These are phyloP conservation scores for Pseudonectria buxi DNA, from an alignment of 2,329 filamentous ascomycete species.

Conservation along the genomic window DNA sequence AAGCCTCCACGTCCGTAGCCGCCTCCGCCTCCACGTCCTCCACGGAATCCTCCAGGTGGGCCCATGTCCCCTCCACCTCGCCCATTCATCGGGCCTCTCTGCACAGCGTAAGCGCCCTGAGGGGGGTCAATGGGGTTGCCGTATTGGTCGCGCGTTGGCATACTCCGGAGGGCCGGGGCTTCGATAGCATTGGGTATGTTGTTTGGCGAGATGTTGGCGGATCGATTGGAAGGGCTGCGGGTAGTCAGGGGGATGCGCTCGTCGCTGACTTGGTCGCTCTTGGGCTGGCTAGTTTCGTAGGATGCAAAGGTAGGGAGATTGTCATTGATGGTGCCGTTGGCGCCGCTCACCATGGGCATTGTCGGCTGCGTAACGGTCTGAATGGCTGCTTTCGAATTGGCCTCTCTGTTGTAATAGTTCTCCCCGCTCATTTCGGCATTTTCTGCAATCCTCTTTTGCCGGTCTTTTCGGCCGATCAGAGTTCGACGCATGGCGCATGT, in stretches of 20 bases:
- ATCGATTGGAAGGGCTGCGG: constrained; percentile 53
- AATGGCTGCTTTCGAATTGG: constrained; percentile 42
- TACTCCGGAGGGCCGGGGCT: constrained; percentile 30
- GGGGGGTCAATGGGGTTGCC: constrained; percentile 48
- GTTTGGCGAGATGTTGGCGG: constrained; percentile 38
- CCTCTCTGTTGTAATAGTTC: constrained; percentile 75
- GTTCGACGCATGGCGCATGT: constrained; percentile 94
- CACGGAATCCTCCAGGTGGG: constrained; percentile 36
- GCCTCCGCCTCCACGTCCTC: constrained; percentile 37
- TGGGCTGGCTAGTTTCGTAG: constrained; percentile 53
- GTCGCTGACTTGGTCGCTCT: constrained; percentile 56
- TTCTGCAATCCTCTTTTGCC: constrained; percentile 83
- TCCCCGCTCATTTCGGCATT: constrained; percentile 97
- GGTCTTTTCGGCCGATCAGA: constrained; percentile 83
- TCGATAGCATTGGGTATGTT: constrained; percentile 32
- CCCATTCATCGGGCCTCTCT: constrained; percentile 40
- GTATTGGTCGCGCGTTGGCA: constrained; percentile 54
- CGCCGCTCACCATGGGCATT: constrained; percentile 50
- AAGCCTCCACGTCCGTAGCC: constrained; percentile 47
- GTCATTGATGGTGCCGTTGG: constrained; percentile 42
- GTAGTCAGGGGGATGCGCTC: constrained; percentile 66
- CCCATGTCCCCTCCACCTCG: constrained; percentile 46
- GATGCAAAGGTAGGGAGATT: constrained; percentile 52
- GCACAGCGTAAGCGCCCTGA: constrained; percentile 40
- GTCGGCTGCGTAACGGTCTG: constrained; percentile 47